Evolutionary conservation across 2,329 filamentous ascomycete species (phyloP), one percentile per base, ranked within the genome.

Genomic region (Emergomyces africanus): DNA sequence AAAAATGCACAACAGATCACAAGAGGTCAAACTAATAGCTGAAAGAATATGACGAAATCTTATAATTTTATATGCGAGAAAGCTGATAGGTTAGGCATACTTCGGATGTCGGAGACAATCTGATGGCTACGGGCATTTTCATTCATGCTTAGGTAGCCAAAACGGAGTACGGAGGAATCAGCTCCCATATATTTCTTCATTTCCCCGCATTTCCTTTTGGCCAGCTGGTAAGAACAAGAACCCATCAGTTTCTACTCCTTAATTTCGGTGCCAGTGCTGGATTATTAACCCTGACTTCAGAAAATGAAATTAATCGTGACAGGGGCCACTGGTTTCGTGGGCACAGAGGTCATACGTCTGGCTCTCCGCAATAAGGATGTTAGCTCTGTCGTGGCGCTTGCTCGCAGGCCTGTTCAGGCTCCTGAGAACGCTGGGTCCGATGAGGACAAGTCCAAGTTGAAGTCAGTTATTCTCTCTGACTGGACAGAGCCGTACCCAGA

Each of bases 291-390:
- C 25, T 9, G 18, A 49, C 18, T 18, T 12, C 6, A 6, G 46
- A 49, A 12, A 10, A 84, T 85, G 82, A 83, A 84, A 66, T 44
- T 44, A 23, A 72, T 85, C 64, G 78, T 86, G 60, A 77, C 79
- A 6, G 83, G 83, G 54, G 74, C 74, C 25, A 85, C 81, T n/a
- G 83, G 83, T 63, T 77, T 78, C 64, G 76, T 83, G 59, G 83
- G 83, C 59, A 66, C 71, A 35, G 78, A 80, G 64, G 74, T 83
- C 35, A 74, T 85, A 57, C 68, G 71, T 9, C 76, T 79, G 63
- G 80, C 78, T 65, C 75, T 85, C 58, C 65, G 66, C 3, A 73
- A 79, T 66, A 70, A 75, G 20, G 70, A 71, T 64, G 80, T 86
- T 69, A 78, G 75, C 2, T 78, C 77, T 25, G 70, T 83, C 42